These are phyloP conservation scores for Mycena leptocephala DNA, from an alignment of 768 basidiomycete genomes.

Conservation along the genomic window DNA sequence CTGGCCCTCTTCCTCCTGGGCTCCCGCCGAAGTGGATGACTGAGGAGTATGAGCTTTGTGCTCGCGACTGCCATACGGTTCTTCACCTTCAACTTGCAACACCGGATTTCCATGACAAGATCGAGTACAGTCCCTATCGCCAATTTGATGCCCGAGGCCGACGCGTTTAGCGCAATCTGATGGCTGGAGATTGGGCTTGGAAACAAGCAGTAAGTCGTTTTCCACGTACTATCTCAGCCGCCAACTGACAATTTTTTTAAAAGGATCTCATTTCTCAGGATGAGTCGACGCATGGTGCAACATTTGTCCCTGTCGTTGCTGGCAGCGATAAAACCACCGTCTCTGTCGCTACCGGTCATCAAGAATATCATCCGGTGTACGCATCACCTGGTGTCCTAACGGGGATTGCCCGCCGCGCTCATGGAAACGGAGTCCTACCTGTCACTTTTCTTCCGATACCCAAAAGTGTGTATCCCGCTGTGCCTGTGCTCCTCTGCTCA, in stretches of 20 bases:
- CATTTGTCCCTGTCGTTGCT: constrained; percentile 39
- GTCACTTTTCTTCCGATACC: constrained; percentile 3
- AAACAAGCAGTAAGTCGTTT: constrained; percentile 38
- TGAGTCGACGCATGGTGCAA: constrained; percentile 21
- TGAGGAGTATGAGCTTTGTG: neutral
- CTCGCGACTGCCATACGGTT: neutral
- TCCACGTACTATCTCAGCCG: neutral
- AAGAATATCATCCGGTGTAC: constrained; percentile 46
- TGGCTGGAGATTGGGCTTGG: constrained; percentile 47
- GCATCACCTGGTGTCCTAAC: constrained; percentile 34
- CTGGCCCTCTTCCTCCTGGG: neutral
- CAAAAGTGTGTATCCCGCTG: neutral
- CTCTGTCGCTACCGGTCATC: constrained; percentile 32
- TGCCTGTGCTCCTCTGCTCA: neutral
- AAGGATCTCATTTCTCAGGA: constrained; percentile 5
- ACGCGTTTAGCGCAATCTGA: constrained; percentile 42
- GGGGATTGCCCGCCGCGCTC: neutral
- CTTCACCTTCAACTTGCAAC: constrained; percentile 4
- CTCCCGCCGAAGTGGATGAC: neutral
- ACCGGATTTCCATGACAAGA: constrained; percentile 4
- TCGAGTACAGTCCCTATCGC: constrained; percentile 41
- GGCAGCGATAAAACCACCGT: constrained; percentile 47
- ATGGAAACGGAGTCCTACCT: constrained; percentile 9
- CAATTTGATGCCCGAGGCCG: constrained; percentile 39
- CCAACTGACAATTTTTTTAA: neutral